These are phyloP conservation scores for Pseudogymnoascus sp. DNA, from an alignment of 2,329 filamentous ascomycete genomes.

Conservation along the genomic window DNA sequence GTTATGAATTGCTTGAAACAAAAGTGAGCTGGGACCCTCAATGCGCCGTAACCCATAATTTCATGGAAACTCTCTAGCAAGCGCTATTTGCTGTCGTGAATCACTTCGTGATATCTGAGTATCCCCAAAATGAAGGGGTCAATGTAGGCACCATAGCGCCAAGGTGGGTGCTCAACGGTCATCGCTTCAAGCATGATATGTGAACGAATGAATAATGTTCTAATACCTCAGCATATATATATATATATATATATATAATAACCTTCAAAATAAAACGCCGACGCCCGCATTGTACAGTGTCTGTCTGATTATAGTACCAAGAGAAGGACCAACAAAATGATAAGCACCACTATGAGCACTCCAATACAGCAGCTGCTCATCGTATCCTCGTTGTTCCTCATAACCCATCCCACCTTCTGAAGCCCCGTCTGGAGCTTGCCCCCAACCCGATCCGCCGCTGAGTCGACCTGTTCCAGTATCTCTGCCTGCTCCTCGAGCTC, in stretches of 20 bases:
- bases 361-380: conserved; percentile 86
- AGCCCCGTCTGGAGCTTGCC: conserved; percentile 79
- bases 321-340: conserved; percentile 76
- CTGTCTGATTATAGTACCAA: conserved; percentile 42
- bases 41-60: background rate
- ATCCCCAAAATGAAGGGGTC: background rate
- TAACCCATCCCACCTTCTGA: conserved; percentile 76
- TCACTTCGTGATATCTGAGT: background rate
- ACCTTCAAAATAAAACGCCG: background rate
- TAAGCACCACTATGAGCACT: conserved; percentile 78
- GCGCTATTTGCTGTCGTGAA: background rate
- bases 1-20: background rate
- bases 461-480: conserved; percentile 80
- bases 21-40: background rate
- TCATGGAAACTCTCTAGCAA: background rate
- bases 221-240: background rate
- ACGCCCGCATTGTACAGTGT: conserved; percentile 2
- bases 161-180: background rate
- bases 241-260: background rate
- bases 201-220: background rate
- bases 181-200: background rate
- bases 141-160: background rate
- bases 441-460: conserved; percentile 76
- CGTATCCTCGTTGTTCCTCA: conserved; percentile 82
- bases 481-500: conserved; percentile 92